Evolutionary conservation across 2,329 filamentous ascomycete species (phyloP).

Genomic region (Aspergillus sp.): DNA sequence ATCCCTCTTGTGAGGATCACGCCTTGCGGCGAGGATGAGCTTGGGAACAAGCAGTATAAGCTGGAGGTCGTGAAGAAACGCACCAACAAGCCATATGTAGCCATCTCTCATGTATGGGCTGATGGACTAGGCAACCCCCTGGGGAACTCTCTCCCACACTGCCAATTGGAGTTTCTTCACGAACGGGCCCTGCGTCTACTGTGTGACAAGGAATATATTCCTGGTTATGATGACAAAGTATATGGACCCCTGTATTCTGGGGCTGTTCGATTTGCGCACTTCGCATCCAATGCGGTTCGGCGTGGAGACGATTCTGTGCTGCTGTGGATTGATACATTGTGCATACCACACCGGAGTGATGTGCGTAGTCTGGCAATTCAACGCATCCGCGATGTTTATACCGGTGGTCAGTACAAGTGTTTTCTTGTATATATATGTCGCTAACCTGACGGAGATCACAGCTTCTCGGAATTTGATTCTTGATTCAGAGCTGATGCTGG

Average conservation of each 20-base stretch:
- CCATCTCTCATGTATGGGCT: background rate
- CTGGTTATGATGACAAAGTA: background rate
- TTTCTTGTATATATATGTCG: background rate
- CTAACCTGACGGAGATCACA: background rate
- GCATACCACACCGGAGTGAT: background rate
- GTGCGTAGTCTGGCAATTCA: background rate
- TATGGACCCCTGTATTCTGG: background rate
- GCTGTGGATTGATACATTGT: slow-evolving; percentile 1
- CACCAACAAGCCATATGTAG: background rate
- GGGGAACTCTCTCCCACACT: background rate
- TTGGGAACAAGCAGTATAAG: background rate
- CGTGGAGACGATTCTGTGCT: background rate
- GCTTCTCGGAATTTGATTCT: background rate
- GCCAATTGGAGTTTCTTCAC: background rate
- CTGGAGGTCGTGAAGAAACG: background rate
- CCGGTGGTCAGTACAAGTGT: background rate
- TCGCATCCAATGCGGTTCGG: background rate
- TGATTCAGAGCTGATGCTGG: background rate
- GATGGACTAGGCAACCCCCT: background rate
- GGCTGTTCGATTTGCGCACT: background rate
- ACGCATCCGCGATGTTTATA: slow-evolving; percentile 2
- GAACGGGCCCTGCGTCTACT: background rate
- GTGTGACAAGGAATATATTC: background rate
- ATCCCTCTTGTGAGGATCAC: background rate
- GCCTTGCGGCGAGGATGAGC: background rate